Base-by-base conservation (phyloP, 148 eudicot species). In the Heliosperma pusillum region DNA sequence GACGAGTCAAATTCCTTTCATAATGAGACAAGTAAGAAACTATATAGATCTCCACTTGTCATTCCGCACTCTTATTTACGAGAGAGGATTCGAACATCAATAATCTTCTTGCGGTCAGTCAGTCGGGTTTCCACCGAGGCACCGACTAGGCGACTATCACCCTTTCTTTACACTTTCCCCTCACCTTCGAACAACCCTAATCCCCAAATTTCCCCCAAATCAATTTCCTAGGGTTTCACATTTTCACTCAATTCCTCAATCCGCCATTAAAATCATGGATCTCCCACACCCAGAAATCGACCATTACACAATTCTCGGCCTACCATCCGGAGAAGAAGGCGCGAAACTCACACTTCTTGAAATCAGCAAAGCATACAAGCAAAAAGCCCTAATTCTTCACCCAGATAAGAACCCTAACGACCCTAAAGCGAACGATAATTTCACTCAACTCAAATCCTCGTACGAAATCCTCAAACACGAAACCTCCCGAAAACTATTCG, bases 291-390 rank as follows among this genome's bases (percentile, higher is more conserved):
- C 10, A 11, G 95, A 85, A 42, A 59, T 88, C 7, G 91, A 91
- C 76, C 93, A 91, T 66, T 91, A 91, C 67, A 40, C 7, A 45
- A 83, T 87, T 11, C 68, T 91, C 16, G 96, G 91, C 1, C 68
- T 91, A 65, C 83, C 89, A 1, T 86, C 93, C 2, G 96, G 96
- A 0, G 89, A 86, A 44, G 89, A 91, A 79, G 88, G 93, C 11
- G 81, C 88, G 7, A 82, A 79, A 24, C 81, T 91, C 7, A 72
- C 85, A 0, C 81, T 76, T 0, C 76, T 84, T 25, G 93, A 91
- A 26, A 91, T 89, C 26, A 62, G 79, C 0, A 89, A 87, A 86
- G 96, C 91, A 0, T 91, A 91, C 72, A 82, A 74, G 22, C 64
- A 64, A 21, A 89, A 91, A 74, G 93, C 93, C 4, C 74, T 88